Evolutionary conservation across 192 early-diverging fungal genomes (phyloP).

Genomic region (Endogone sp.): DNA sequence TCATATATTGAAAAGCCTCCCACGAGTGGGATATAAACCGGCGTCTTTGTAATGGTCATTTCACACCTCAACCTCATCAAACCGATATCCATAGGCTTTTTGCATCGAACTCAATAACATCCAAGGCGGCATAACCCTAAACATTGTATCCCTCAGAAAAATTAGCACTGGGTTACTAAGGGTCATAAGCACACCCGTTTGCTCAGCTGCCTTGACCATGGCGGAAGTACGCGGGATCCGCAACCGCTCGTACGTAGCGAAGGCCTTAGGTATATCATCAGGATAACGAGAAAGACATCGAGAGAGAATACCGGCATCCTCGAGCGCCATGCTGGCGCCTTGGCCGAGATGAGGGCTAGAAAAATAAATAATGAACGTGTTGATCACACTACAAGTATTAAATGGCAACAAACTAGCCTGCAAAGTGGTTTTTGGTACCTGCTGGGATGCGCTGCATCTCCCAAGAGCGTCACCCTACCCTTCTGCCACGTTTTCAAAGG

Average conservation of each 20-base stretch:
- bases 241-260: not conserved
- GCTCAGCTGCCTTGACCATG: not conserved
- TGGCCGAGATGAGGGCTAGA: not conserved
- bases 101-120: not conserved
- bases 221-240: not conserved
- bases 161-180: not conserved
- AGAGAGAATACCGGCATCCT: not conserved
- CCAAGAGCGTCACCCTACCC: no score
- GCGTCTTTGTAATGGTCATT: no score
- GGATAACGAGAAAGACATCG: not conserved
- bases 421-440: no score
- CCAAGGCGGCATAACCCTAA: not conserved
- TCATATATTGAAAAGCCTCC: no score
- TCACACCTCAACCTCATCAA: not conserved
- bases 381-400: no score
- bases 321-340: not conserved
- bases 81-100: not conserved
- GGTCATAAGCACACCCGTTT: not conserved
- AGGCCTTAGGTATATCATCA: not conserved
- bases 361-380: no score
- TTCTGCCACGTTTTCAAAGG: not conserved
- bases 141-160: not conserved
- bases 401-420: no score
- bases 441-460: no score
- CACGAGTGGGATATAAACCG: no score